A percentile compares a stretch with the other conserved stretches of the same genome.
Evolutionary conservation across 352 stramenopile species (phyloP).

Genomic region (Phytophthora crassamura): DNA sequence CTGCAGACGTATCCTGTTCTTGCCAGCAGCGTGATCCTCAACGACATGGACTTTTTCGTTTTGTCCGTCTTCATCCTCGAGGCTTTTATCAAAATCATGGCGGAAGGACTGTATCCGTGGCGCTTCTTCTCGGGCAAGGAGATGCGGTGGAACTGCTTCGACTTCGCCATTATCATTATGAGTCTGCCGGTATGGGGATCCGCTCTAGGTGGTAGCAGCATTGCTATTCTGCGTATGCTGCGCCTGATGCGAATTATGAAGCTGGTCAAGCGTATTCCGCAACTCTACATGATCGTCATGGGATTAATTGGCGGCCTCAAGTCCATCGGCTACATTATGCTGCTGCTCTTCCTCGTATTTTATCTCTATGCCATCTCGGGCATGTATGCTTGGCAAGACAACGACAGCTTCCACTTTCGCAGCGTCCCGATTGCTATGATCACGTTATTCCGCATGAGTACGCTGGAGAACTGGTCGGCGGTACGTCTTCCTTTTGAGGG

Average conservation of each 20-base stretch:
- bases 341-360: constrained; percentile 88
- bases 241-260: constrained; percentile 92
- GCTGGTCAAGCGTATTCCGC: constrained; percentile 87
- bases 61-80: constrained; percentile 84
- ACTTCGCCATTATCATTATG: constrained; percentile 87
- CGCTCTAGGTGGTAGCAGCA: constrained; percentile 68
- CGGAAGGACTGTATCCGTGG: constrained; percentile 77
- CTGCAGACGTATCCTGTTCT: constrained; percentile 79
- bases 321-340: constrained; percentile 91
- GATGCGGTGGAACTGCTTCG: constrained; percentile 87
- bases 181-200: constrained; percentile 75
- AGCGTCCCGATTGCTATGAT: constrained; percentile 82
- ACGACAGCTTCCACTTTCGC: constrained; percentile 88
- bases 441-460: constrained; percentile 87
- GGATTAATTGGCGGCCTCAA: constrained; percentile 88
- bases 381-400: constrained; percentile 90
- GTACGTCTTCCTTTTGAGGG: constrained; percentile 37
- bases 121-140: constrained; percentile 76
- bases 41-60: constrained; percentile 71
- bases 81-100: constrained; percentile 76
- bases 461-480: constrained; percentile 82
- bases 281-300: constrained; percentile 93
- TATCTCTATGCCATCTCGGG: constrained; percentile 92
- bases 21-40: constrained; percentile 47
- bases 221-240: constrained; percentile 87